These are phyloP conservation scores for Hymenoscyphus fraxineus DNA, from an alignment of 2,329 filamentous ascomycete genomes.

Conservation along the genomic window DNA sequence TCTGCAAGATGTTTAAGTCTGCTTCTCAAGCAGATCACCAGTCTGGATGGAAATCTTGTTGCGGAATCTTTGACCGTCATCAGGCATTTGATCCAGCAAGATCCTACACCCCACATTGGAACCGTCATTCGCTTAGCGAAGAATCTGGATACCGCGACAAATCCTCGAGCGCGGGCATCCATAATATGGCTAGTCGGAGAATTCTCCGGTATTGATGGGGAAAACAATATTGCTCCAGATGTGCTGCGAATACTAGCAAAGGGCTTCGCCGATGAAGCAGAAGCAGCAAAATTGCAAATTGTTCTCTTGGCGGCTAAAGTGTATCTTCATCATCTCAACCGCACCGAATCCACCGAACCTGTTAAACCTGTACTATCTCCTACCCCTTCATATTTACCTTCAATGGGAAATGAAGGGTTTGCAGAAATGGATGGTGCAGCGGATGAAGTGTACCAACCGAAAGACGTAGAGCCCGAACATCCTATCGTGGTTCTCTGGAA, in stretches of 20 bases:
- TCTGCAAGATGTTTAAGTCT: conserved; percentile 77
- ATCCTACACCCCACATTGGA: conserved; percentile 72
- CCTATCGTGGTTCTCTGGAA: conserved; percentile 76
- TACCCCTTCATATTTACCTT: conserved; percentile 28
- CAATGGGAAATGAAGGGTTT: conserved; percentile 29
- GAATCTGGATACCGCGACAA: conserved; percentile 83
- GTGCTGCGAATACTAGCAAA: conserved; percentile 84
- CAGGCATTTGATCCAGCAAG: conserved; percentile 89
- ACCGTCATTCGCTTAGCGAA: conserved; percentile 88
- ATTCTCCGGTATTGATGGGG: conserved; percentile 74
- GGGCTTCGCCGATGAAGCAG: conserved; percentile 77
- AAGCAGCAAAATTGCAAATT: conserved; percentile 86
- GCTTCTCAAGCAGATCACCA: conserved; percentile 82
- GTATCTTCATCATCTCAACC: conserved; percentile 82
- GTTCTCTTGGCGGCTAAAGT: conserved; percentile 93
- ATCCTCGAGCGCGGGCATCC: conserved; percentile 83
- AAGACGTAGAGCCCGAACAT: conserved; percentile 45
- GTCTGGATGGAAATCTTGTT: conserved; percentile 79
- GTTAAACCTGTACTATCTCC: conserved; percentile 28
- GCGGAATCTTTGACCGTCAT: conserved; percentile 94
- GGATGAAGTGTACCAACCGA: conserved; percentile 20
- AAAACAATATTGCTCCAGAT: conserved; percentile 89
- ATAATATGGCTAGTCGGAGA: conserved; percentile 98
- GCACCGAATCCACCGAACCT: conserved; percentile 43
- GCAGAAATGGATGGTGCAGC: conserved; percentile 21